Percentiles rank a stretch among this genome's conserved stretches.
Conservation (phyloP, 2,329 filamentous ascomycete species). For the Knufia fluminis region DNA sequence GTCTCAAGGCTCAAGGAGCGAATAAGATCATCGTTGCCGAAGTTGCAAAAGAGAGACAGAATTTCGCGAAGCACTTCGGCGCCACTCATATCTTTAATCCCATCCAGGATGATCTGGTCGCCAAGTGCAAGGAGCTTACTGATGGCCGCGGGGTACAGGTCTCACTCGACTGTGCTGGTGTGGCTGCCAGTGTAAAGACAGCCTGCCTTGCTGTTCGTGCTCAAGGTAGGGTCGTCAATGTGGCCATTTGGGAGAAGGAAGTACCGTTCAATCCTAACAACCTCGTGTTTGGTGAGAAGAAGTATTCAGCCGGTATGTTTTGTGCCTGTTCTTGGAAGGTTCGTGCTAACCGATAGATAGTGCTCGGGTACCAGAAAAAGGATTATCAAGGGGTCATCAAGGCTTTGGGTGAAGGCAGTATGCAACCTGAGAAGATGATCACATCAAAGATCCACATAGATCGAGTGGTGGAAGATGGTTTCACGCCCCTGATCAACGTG, state of each 20-base stretch:
- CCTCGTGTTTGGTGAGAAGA: slow-evolving; percentile 45
- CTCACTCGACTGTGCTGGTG: slow-evolving; percentile 54
- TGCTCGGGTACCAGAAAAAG: slow-evolving; percentile 40
- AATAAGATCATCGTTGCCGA: slow-evolving; percentile 51
- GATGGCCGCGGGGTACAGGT: slow-evolving; percentile 44
- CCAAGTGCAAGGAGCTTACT: slow-evolving; percentile 39
- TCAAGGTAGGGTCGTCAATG: slow-evolving; percentile 52
- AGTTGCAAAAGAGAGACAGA: slow-evolving; percentile 41
- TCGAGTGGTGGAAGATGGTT: slow-evolving; percentile 48
- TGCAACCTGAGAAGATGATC: slow-evolving; percentile 51
- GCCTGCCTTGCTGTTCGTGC: slow-evolving; percentile 43
- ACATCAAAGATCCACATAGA: slow-evolving; percentile 49
- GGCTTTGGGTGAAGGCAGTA: slow-evolving; percentile 36
- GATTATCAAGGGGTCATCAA: slow-evolving; percentile 52
- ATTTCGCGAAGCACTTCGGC: slow-evolving; percentile 46
- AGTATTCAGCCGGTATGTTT: slow-evolving; percentile 37
- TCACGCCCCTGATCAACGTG: slow-evolving; percentile 33
- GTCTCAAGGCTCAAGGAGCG: slow-evolving; percentile 46
- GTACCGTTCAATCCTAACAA: slow-evolving; percentile 47
- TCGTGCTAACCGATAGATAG: slow-evolving; percentile 11
- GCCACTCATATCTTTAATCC: slow-evolving; percentile 49
- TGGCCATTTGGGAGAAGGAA: slow-evolving; percentile 55
- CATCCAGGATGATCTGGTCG: slow-evolving; percentile 37
- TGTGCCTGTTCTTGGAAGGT: neutral
- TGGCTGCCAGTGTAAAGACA: slow-evolving; percentile 40